phyloP scores from a whole-genome alignment of 345 rosid genomes.

The Corchorus olitorius region DNA sequence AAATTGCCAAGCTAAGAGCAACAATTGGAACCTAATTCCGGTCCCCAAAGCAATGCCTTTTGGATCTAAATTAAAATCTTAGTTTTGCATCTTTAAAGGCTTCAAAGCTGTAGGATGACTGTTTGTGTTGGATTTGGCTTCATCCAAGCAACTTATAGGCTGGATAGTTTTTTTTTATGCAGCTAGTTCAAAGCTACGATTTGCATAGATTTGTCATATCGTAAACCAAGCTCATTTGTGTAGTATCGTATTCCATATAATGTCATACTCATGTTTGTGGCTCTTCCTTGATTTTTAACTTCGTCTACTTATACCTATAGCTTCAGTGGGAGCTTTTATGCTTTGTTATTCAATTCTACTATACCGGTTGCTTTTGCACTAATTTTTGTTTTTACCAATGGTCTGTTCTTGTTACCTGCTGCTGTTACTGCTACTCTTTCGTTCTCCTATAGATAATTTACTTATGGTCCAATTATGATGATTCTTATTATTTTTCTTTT shows the following conservation, averaged over 20 bases:
- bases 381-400: too few species aligned
- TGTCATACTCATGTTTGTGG: too few species aligned
- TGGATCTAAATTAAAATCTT: background rate
- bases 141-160: background rate
- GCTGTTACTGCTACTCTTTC: too few species aligned
- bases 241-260: background rate
- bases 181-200: background rate
- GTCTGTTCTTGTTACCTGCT: too few species aligned
- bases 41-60: conserved; percentile 7
- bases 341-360: too few species aligned
- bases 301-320: too few species aligned
- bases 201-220: background rate
- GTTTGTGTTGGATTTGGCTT: background rate
- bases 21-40: conserved; percentile 3
- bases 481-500: background rate
- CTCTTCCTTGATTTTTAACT: background rate
- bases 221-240: background rate
- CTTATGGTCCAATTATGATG: background rate
- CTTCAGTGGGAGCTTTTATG: too few species aligned
- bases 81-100: background rate
- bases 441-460: background rate
- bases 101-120: conserved; percentile 3
- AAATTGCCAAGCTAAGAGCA: conserved; percentile 1
- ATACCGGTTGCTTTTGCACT: too few species aligned
- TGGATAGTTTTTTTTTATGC: background rate